A percentile compares a stretch with the other conserved stretches of the same genome.
These are phyloP conservation scores for Leucocoprinus sp. DNA, from an alignment of 768 basidiomycete species.

Conservation along the genomic window DNA sequence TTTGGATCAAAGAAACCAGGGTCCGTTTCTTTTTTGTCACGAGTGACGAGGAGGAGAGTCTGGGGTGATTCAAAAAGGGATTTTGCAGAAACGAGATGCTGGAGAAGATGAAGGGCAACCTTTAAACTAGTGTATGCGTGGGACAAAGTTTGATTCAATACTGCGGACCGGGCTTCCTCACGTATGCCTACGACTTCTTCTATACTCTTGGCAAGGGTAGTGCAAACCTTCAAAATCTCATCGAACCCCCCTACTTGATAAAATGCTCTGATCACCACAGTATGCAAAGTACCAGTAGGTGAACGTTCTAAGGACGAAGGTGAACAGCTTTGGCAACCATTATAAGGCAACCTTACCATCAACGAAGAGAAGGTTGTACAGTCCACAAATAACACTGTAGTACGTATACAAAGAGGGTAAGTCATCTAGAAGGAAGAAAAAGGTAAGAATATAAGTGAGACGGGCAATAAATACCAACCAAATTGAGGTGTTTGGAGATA, in stretches of 20 bases:
- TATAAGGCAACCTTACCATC: conserved; percentile 30
- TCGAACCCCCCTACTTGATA: conserved; percentile 65
- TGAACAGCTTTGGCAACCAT: conserved; percentile 9
- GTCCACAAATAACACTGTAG: conserved; percentile 37
- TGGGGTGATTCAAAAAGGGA: conserved; percentile 82
- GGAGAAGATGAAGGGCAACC: conserved; percentile 69
- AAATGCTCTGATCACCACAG: conserved; percentile 72
- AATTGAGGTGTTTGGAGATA: conserved; percentile 50
- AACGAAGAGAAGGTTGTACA: conserved; percentile 37
- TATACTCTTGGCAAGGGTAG: conserved; percentile 47
- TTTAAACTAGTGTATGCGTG: conserved; percentile 79
- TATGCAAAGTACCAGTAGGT: conserved; percentile 66
- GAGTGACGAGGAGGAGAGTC: conserved; percentile 59
- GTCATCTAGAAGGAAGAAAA: conserved; percentile 16
- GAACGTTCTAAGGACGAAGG: conserved; percentile 55
- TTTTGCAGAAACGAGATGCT: conserved; percentile 70
- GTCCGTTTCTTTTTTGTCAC: conserved; percentile 75
- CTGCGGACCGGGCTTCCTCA: conserved; percentile 49
- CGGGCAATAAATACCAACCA: conserved; percentile 33
- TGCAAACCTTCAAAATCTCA: conserved; percentile 51
- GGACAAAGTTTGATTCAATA: conserved; percentile 54
- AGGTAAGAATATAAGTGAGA: not conserved
- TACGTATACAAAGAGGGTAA: conserved; percentile 34
- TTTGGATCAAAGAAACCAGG: conserved; percentile 76
- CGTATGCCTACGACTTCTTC: conserved; percentile 39